A percentile compares a stretch with the other conserved stretches of the same genome.
Evolutionary conservation across 768 basidiomycete species (phyloP).

Genomic region (Podaxis mareebaensis): DNA sequence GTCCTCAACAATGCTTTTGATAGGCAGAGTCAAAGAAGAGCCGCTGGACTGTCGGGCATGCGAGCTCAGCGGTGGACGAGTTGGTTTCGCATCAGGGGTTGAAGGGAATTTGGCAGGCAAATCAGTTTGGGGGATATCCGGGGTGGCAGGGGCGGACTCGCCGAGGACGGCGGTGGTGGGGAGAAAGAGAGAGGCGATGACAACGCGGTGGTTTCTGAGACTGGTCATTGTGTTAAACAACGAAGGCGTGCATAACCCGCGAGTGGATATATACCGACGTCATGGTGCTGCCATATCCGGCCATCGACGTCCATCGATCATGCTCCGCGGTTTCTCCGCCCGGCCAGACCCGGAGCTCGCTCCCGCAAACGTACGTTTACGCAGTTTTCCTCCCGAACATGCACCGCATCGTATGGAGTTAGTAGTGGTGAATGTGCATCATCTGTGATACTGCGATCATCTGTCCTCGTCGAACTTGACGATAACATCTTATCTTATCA

Average conservation of each 20-base stretch:
- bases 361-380: background rate
- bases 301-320: constrained; percentile 13
- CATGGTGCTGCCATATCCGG: constrained; percentile 15
- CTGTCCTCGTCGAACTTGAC: background rate
- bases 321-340: constrained; percentile 2
- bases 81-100: constrained; percentile 9
- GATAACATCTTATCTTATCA: background rate
- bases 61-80: constrained; percentile 18
- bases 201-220: constrained; percentile 68
- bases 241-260: constrained; percentile 1
- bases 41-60: constrained; percentile 27
- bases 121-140: constrained; percentile 31
- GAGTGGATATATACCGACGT: constrained; percentile 11
- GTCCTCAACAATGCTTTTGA: constrained; percentile 80
- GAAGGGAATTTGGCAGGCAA: constrained; percentile 19
- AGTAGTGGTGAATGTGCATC: background rate
- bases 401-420: background rate
- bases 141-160: constrained; percentile 55
- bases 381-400: background rate
- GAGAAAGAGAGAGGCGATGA: constrained; percentile 85
- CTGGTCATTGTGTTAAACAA: constrained; percentile 52
- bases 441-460: background rate
- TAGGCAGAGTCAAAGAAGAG: constrained; percentile 32
- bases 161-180: constrained; percentile 70
- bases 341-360: background rate